Evolutionary conservation across 768 basidiomycete species (phyloP).

Genomic region (Auricularia auricula-judae): DNA sequence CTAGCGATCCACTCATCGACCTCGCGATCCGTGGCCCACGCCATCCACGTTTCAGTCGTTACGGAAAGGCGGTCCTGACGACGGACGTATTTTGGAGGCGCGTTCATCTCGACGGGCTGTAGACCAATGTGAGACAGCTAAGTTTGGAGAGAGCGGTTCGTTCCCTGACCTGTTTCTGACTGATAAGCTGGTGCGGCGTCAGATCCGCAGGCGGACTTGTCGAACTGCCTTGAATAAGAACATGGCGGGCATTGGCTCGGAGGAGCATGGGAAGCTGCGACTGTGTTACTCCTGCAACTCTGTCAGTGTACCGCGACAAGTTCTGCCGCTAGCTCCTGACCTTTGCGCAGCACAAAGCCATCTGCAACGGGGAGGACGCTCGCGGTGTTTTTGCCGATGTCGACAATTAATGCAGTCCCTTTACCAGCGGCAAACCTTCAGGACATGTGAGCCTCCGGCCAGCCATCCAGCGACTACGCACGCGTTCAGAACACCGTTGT

Average conservation of each 20-base stretch:
- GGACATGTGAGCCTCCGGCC: conserved; percentile 3
- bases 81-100: conserved; percentile 52
- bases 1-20: conserved; percentile 93
- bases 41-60: conserved; percentile 73
- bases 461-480: conserved; percentile 23
- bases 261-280: conserved; percentile 73
- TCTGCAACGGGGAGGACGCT: conserved; percentile 95
- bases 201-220: conserved; percentile 55
- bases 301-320: not conserved
- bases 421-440: conserved; percentile 89
- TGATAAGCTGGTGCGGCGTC: conserved; percentile 79
- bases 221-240: conserved; percentile 37
- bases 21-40: conserved; percentile 70
- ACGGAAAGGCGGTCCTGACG: conserved; percentile 62
- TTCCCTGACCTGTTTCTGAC: conserved; percentile 52
- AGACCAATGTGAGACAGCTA: conserved; percentile 8
- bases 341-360: conserved; percentile 94
- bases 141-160: not conserved
- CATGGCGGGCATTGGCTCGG: conserved; percentile 64
- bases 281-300: conserved; percentile 54
- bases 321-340: conserved; percentile 25
- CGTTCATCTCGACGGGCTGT: conserved; percentile 66
- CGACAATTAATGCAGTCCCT: conserved; percentile 93
- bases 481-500: conserved; percentile 90
- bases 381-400: conserved; percentile 80